These are phyloP conservation scores for Daldinia vernicosa DNA, from an alignment of 495 filamentous ascomycete species.

Conservation along the genomic window DNA sequence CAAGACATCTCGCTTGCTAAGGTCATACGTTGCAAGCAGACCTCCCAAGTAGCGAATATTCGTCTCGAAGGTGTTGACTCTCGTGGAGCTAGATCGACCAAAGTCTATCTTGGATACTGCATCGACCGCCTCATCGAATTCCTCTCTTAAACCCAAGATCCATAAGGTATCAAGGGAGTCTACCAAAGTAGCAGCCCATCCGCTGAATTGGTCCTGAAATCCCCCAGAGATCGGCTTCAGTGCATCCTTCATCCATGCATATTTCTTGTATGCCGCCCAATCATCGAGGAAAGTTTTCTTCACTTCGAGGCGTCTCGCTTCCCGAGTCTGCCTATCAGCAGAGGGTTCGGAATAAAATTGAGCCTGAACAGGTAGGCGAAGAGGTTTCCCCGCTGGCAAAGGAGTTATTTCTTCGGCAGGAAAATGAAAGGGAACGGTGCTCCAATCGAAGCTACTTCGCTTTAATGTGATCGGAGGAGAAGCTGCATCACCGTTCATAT, in stretches of 20 bases:
- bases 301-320: conserved; percentile 68
- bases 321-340: conserved; percentile 58
- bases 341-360: conserved; percentile 65
- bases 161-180: conserved; percentile 88
- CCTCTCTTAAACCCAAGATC: conserved; percentile 87
- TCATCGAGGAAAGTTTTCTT: conserved; percentile 72
- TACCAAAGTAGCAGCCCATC: conserved; percentile 91
- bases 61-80: conserved; percentile 81
- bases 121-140: conserved; percentile 83
- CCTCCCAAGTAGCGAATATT: conserved; percentile 86
- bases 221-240: conserved; percentile 70
- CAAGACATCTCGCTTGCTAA: conserved; percentile 74
- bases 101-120: conserved; percentile 84
- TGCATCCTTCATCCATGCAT: conserved; percentile 85
- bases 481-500: conserved; percentile 45
- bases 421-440: conserved; percentile 64
- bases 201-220: conserved; percentile 77
- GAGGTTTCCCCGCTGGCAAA: conserved; percentile 63
- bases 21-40: conserved; percentile 79
- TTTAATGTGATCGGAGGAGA: background rate
- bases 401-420: conserved; percentile 65
- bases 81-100: conserved; percentile 60
- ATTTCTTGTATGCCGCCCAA: conserved; percentile 78
- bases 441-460: conserved; percentile 63
- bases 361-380: conserved; percentile 74